A percentile compares a stretch with the other conserved stretches of the same genome.
Evolutionary conservation across 345 rosid species (phyloP).

Genomic region (Pseudoturritis turrita): DNA sequence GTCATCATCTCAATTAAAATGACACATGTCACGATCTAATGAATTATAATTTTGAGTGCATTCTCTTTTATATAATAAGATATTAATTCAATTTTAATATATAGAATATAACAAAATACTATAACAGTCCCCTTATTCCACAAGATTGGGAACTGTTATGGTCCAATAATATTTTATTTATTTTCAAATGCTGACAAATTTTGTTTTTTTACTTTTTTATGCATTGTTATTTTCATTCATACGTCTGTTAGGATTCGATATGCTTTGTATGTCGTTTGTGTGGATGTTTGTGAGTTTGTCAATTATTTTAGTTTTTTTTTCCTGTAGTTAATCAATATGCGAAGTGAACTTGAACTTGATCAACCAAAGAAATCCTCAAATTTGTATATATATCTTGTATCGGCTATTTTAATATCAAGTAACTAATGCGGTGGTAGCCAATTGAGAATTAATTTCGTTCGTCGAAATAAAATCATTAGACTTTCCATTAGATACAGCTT

Average conservation of each 20-base stretch:
- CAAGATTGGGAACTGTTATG: constrained; percentile 25
- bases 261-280: not conserved
- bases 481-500: too few relatives aligned
- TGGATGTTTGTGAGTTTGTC: not conserved
- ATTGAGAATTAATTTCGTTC: not conserved
- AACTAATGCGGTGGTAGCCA: not conserved
- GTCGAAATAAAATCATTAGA: not conserved
- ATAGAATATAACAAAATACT: too few relatives aligned
- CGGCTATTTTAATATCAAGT: not conserved
- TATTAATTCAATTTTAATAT: too few relatives aligned
- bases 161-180: constrained; percentile 20
- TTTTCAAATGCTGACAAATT: not conserved
- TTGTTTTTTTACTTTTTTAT: not conserved
- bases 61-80: too few relatives aligned
- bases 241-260: constrained; percentile 1
- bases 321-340: not conserved
- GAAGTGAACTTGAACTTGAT: not conserved
- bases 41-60: too few relatives aligned
- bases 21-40: too few relatives aligned
- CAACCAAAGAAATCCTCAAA: not conserved
- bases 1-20: too few relatives aligned
- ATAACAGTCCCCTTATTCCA: constrained; percentile 28
- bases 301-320: not conserved
- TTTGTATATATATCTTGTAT: not conserved
- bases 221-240: not conserved